Conservation (phyloP, 106 monocot genomes). For the Hemerocallis citrina region DNA sequence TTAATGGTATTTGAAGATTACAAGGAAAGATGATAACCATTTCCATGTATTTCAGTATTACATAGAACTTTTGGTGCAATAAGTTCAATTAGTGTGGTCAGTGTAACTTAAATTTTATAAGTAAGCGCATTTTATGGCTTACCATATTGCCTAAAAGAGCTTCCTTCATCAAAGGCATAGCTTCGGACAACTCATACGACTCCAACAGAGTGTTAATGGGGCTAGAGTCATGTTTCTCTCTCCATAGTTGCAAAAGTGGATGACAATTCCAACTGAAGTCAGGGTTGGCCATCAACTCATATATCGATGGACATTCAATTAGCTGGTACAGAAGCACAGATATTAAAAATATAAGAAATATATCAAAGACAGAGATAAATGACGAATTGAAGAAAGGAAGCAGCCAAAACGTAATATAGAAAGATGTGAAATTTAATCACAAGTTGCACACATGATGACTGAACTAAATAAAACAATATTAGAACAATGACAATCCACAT, state of each 20-base stretch:
- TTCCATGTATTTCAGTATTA: too few relatives aligned
- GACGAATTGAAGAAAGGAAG: too few relatives aligned
- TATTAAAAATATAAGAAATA: too few relatives aligned
- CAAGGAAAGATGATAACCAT: neutral
- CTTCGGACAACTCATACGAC: slow-evolving; percentile 62
- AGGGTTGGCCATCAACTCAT: slow-evolving; percentile 75
- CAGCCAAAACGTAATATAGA: too few relatives aligned
- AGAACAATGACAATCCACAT: too few relatives aligned
- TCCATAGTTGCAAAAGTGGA: slow-evolving; percentile 88
- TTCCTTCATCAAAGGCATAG: slow-evolving; percentile 53
- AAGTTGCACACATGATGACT: too few relatives aligned
- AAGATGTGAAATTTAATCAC: too few relatives aligned
- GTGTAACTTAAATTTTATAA: neutral
- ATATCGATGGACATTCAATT: slow-evolving; percentile 97
- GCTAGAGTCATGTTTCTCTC: slow-evolving; percentile 41
- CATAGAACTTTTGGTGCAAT: neutral
- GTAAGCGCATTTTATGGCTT: neutral
- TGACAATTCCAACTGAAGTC: slow-evolving; percentile 62
- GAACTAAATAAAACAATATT: too few relatives aligned
- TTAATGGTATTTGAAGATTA: neutral
- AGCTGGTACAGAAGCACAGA: slow-evolving; percentile 43
- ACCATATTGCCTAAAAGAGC: slow-evolving; percentile 78
- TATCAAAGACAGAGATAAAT: too few relatives aligned
- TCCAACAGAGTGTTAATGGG: slow-evolving; percentile 36
- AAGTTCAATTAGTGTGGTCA: neutral